These are phyloP conservation scores for Wallemia ichthyophaga DNA, from an alignment of 1,284 basidiomycete genomes.

Conservation along the genomic window DNA sequence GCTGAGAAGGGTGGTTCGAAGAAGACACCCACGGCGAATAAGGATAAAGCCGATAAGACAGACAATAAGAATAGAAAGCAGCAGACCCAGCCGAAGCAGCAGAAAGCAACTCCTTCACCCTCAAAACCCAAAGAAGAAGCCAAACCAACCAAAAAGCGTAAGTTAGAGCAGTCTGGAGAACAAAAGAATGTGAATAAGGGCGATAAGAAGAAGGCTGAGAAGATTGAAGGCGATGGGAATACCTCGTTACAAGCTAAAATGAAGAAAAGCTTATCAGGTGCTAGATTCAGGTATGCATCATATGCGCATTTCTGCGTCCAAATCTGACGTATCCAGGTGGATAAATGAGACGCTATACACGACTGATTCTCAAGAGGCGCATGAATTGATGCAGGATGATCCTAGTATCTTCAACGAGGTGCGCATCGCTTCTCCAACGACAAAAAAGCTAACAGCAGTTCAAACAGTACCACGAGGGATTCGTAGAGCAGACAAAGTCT, in stretches of 20 bases:
- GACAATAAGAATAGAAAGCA: conserved; percentile 6
- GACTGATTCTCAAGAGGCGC: conserved; percentile 38
- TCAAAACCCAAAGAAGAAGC: conserved; percentile 5
- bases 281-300: conserved; percentile 37
- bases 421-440: conserved; percentile 7
- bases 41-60: conserved; percentile 11
- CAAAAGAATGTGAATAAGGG: conserved; percentile 11
- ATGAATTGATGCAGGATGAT: conserved; percentile 48
- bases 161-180: neutral
- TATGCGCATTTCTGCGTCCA: conserved; percentile 1
- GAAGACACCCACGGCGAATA: conserved; percentile 3
- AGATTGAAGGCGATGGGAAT: neutral
- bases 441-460: conserved; percentile 2
- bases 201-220: conserved; percentile 7
- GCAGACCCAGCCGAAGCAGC: conserved; percentile 3
- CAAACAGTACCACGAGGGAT: conserved; percentile 57
- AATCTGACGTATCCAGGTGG: conserved; percentile 22
- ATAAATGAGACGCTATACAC: conserved; percentile 73
- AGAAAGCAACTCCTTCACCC: conserved; percentile 2
- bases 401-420: conserved; percentile 46
- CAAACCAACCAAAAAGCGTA: conserved; percentile 1
- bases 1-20: conserved; percentile 4
- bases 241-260: conserved; percentile 43
- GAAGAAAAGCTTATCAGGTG: conserved; percentile 47
- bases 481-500: conserved; percentile 54